These are phyloP conservation scores for Penicillium aurantiogriseum DNA, from an alignment of 2,329 filamentous ascomycete species.

Conservation along the genomic window DNA sequence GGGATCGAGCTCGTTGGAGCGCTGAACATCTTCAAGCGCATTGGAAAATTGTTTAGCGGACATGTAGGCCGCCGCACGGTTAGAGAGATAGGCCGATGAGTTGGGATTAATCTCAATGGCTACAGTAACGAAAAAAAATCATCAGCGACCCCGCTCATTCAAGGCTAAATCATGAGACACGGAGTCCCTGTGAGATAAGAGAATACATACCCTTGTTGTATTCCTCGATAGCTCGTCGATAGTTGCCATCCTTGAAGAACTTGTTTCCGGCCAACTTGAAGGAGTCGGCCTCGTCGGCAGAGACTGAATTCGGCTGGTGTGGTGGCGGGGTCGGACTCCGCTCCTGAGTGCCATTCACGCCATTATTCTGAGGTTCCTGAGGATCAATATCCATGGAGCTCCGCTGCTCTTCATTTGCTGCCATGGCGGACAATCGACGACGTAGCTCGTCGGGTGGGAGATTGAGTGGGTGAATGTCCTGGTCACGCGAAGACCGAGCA, in stretches of 20 bases:
- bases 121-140: constrained; percentile 40
- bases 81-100: constrained; percentile 87
- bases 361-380: constrained; percentile 27
- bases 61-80: constrained; percentile 93
- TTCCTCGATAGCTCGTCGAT: constrained; percentile 80
- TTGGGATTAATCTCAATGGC: constrained; percentile 84
- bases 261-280: constrained; percentile 95
- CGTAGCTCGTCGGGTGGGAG: constrained; percentile 85
- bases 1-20: constrained; percentile 78
- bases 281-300: constrained; percentile 74
- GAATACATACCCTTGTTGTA: constrained; percentile 80
- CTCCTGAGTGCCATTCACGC: constrained; percentile 34
- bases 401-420: constrained; percentile 49
- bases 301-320: constrained; percentile 48
- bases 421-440: constrained; percentile 61
- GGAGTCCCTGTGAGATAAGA: not conserved
- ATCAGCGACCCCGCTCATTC: constrained; percentile 9
- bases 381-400: constrained; percentile 74
- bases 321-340: constrained; percentile 49
- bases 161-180: not conserved
- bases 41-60: constrained; percentile 74
- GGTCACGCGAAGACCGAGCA: constrained; percentile 39
- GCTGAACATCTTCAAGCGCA: constrained; percentile 83
- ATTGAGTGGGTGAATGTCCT: constrained; percentile 82
- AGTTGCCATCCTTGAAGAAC: constrained; percentile 94